Percentiles rank a stretch among this genome's conserved stretches.
Conservation (phyloP, 805 yeast species). For the Starmerella etchellsii region DNA sequence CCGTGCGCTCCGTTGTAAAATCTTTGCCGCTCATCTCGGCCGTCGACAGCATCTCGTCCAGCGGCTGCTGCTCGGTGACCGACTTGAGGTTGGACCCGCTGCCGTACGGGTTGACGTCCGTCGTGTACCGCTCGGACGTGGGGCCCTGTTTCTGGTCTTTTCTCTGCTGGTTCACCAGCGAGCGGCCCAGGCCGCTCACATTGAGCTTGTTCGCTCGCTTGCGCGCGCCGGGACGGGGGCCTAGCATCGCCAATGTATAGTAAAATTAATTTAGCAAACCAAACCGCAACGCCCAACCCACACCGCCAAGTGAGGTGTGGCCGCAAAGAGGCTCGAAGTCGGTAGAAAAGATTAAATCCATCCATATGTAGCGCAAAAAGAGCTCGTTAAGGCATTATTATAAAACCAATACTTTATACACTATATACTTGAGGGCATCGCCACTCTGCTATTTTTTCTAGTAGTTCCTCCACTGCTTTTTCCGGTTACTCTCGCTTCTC, state of each 20-base stretch:
- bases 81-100: slow-evolving; percentile 80
- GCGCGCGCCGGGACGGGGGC: slow-evolving; percentile 82
- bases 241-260: slow-evolving; percentile 41
- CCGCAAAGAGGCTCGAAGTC: too few species aligned
- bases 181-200: slow-evolving; percentile 71
- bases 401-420: too few species aligned
- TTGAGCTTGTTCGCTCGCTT: slow-evolving; percentile 45
- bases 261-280: too few species aligned
- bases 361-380: too few species aligned
- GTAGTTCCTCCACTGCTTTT: too few species aligned
- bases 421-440: too few species aligned
- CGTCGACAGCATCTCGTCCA: slow-evolving; percentile 88
- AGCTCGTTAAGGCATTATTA: too few species aligned
- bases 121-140: slow-evolving; percentile 69
- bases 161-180: slow-evolving; percentile 61
- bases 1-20: slow-evolving; percentile 80
- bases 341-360: too few species aligned
- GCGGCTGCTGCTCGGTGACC: slow-evolving; percentile 84
- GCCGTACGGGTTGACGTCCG: slow-evolving; percentile 44
- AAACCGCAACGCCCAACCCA: too few species aligned
- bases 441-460: too few species aligned
- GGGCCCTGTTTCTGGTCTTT: slow-evolving; percentile 49
- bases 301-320: too few species aligned
- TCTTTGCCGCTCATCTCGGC: slow-evolving; percentile 95
- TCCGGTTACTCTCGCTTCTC: slow-evolving; percentile 14